Conservation (phyloP, 345 rosid genomes). For the Salix caprea region DNA sequence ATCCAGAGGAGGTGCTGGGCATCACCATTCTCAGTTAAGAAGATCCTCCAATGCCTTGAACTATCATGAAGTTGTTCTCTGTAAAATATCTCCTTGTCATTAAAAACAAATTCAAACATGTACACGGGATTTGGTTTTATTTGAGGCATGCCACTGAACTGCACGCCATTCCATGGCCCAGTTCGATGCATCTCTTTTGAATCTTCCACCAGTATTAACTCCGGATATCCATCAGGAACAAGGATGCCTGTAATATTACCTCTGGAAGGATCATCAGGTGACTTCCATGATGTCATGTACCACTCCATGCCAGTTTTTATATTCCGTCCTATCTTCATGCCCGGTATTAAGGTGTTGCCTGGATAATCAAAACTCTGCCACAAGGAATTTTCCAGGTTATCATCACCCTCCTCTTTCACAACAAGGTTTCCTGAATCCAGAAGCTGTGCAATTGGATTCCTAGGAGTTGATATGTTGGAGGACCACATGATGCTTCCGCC, state of each 20-base stretch:
- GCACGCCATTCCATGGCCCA: conserved; percentile 36
- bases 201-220: conserved; percentile 11
- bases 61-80: not conserved
- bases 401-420: too few species aligned
- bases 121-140: not conserved
- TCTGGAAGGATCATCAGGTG: conserved; percentile 26
- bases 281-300: conserved; percentile 39
- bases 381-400: too few species aligned
- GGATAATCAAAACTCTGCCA: not conserved
- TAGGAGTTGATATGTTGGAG: not conserved
- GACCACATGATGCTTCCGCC: too few species aligned
- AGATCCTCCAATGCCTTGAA: not conserved
- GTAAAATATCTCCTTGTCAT: not conserved
- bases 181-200: conserved; percentile 5
- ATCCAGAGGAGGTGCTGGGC: not conserved
- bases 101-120: not conserved
- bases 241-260: not conserved
- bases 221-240: conserved; percentile 27
- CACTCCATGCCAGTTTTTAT: not conserved
- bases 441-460: not conserved
- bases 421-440: too few species aligned
- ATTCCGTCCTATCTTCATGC: not conserved
- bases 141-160: conserved; percentile 1
- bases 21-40: not conserved
- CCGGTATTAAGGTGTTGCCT: not conserved